Evolutionary conservation across 1,139 yeast species (phyloP).

Genomic region (Candida anutae): DNA sequence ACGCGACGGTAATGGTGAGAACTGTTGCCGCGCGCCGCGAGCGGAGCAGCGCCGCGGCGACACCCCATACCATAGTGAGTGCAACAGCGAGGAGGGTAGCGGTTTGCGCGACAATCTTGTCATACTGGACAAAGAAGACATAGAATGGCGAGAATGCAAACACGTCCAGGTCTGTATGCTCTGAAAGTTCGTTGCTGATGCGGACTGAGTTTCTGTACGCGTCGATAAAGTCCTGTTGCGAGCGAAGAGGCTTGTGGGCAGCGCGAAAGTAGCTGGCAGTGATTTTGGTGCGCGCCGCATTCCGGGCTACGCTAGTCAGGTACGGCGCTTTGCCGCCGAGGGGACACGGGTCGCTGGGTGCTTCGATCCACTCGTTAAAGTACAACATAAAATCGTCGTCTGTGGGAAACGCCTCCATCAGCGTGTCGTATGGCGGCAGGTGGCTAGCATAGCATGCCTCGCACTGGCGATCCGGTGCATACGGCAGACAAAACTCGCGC

Average conservation of each 20-base stretch:
- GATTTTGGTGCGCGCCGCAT: constrained; percentile 24
- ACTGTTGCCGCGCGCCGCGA: constrained; percentile 54
- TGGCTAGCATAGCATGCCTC: constrained; percentile 58
- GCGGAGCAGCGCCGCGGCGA: constrained; percentile 57
- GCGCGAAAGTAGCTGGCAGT: constrained; percentile 66
- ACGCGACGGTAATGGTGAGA: constrained; percentile 49
- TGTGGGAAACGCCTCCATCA: constrained; percentile 81
- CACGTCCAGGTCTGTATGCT: constrained; percentile 34
- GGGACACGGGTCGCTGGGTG: constrained; percentile 87
- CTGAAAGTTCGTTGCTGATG: constrained; percentile 51
- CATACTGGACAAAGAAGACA: constrained; percentile 85
- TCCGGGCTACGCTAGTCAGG: constrained; percentile 46
- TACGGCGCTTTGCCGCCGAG: constrained; percentile 95
- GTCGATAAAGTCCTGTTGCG: constrained; percentile 75
- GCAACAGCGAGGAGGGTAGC: constrained; percentile 51
- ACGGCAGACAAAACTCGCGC: constrained; percentile 54
- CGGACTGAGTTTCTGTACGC: constrained; percentile 75
- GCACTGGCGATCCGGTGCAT: constrained; percentile 66
- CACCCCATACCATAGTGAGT: constrained; percentile 42
- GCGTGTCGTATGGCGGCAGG: constrained; percentile 54
- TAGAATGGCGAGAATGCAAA: constrained; percentile 93
- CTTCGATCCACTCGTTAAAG: constrained; percentile 76
- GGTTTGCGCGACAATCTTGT: constrained; percentile 51
- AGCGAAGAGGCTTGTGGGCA: constrained; percentile 71
- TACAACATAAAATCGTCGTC: constrained; percentile 65